Evolutionary conservation across 768 basidiomycete species (phyloP), one percentile per base, ranked within the genome.

Genomic region (Amanita thiersii): DNA sequence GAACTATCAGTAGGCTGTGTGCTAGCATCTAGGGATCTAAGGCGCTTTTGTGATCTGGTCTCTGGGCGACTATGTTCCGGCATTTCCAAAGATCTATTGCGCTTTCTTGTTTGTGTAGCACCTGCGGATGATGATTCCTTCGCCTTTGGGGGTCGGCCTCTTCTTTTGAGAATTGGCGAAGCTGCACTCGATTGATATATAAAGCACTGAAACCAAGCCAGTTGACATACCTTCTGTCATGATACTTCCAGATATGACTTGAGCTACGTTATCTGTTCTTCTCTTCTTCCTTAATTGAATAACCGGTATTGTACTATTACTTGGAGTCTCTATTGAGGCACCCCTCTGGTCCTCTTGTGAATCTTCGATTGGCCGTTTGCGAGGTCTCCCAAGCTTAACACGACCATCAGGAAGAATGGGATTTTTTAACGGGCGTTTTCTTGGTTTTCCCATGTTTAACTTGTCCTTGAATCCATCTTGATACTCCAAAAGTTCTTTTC

Each of bases 381-480:
- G 23, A 30, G 83, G 73, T 25, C 77, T 62, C 17, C 77, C 79
- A 50, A 70, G 72, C 56, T 82, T 85, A 38, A 72, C 64, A 24
- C 60, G 61, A 14, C 72, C 74, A 52, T 73, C 69, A 17, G 69
- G 57, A 12, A 75, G 55, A 15, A 75, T 56, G 7, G 73, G 73
- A 45, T 75, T 75, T 52, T 67, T 75, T 20, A 32, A 51, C 17
- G 51, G 42, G 32, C 51, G 47, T 49, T 57, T 68, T 66, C 55
- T 58, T 44, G 45, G 58, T 46, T 62, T 70, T 12, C 45, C 52
- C 1, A 40, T 37, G 36, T 56, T 59, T 24, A 60, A 53, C 12
- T 52, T 52, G 25, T 56, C 61, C 48, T 69, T 73, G 58, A 73
- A 72, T 5, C 60, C 52, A 50, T 81, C 75, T 47, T 77, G 69